Evolutionary conservation across 257 asterid species (phyloP).

Genomic region (Osmanthus fragrans): DNA sequence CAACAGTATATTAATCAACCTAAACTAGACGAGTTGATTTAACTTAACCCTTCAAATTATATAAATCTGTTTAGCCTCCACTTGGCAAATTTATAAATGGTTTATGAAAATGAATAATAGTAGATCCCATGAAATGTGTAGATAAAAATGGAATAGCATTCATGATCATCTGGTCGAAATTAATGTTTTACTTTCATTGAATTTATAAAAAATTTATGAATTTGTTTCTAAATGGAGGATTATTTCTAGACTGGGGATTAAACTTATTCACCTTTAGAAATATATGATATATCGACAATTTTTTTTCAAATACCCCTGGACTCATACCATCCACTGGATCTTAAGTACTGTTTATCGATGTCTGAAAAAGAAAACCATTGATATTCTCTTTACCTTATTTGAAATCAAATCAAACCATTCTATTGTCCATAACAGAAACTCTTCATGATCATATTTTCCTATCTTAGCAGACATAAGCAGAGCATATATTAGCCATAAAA

Average conservation of each 20-base stretch:
- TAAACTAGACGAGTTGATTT: background rate
- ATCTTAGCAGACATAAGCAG: background rate
- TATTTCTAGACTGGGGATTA: too few relatives aligned
- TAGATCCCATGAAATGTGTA: too few relatives aligned
- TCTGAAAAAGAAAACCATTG: background rate
- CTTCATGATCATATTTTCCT: background rate
- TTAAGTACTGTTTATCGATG: background rate
- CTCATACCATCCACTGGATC: background rate
- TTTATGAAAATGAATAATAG: too few relatives aligned
- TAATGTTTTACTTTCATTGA: too few relatives aligned
- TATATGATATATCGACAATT: background rate
- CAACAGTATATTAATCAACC: background rate
- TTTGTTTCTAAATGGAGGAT: too few relatives aligned
- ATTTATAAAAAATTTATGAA: too few relatives aligned
- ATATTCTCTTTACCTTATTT: background rate
- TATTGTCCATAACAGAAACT: background rate
- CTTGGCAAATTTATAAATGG: too few relatives aligned
- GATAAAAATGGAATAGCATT: too few relatives aligned
- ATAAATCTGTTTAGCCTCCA: background rate
- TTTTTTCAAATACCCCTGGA: background rate
- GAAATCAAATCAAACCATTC: background rate
- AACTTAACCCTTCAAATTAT: conserved; percentile 1
- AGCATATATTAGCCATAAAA: background rate
- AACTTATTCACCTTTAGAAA: background rate
- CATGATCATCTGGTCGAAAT: too few relatives aligned